These are phyloP conservation scores for Mucor lusitanicus DNA, from an alignment of 371 early-diverging fungal species.

Conservation along the genomic window DNA sequence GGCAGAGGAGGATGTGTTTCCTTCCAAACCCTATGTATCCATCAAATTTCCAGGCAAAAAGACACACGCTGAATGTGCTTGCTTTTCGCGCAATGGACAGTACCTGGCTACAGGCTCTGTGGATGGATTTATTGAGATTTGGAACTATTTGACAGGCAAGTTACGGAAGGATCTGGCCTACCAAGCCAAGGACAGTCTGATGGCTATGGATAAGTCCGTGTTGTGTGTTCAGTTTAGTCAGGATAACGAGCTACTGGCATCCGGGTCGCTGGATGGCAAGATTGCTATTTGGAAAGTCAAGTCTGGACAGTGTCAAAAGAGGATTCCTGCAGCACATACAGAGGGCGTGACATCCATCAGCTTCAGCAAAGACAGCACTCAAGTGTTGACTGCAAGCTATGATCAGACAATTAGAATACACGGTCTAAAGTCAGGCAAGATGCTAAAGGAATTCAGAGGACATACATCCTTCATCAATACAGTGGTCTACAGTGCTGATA, in stretches of 20 bases:
- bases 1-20: slow-evolving; percentile 73
- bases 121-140: slow-evolving; percentile 95
- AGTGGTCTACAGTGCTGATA: slow-evolving; percentile 71
- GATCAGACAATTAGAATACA: slow-evolving; percentile 82
- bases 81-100: slow-evolving; percentile 83
- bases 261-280: slow-evolving; percentile 85
- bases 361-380: slow-evolving; percentile 75
- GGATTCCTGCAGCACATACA: slow-evolving; percentile 80
- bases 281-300: slow-evolving; percentile 86
- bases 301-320: slow-evolving; percentile 73
- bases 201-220: slow-evolving; percentile 90
- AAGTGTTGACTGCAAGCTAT: slow-evolving; percentile 79
- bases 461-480: slow-evolving; percentile 87
- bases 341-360: slow-evolving; percentile 81
- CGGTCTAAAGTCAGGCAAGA: slow-evolving; percentile 87
- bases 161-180: slow-evolving; percentile 85
- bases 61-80: slow-evolving; percentile 74
- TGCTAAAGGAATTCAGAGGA: slow-evolving; percentile 86
- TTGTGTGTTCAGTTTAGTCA: slow-evolving; percentile 74
- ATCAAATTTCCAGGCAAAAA: slow-evolving; percentile 82
- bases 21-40: slow-evolving; percentile 41
- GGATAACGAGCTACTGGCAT: slow-evolving; percentile 80
- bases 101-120: slow-evolving; percentile 85
- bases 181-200: slow-evolving; percentile 74
- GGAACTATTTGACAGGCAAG: slow-evolving; percentile 90